Percentiles rank a stretch among this genome's conserved stretches.
Evolutionary conservation across 2,329 filamentous ascomycete species (phyloP).

Genomic region (Aspergillus unguis): DNA sequence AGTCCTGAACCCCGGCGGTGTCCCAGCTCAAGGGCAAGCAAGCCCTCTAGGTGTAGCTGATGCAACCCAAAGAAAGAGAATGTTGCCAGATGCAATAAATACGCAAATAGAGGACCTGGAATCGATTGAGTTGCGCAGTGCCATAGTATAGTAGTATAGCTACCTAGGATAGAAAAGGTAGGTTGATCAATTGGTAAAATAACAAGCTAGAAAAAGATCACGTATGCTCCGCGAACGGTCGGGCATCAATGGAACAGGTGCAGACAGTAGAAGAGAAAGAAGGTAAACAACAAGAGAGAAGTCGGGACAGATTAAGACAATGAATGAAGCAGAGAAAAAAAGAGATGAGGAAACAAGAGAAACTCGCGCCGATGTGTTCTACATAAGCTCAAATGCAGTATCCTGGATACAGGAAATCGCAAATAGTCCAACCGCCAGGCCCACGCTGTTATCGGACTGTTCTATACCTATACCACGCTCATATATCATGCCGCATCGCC

Average conservation of each 20-base stretch:
- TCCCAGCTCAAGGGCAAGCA: no score
- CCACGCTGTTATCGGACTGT: background rate
- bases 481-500: conserved; percentile 46
- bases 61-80: no score
- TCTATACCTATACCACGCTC: conserved; percentile 3
- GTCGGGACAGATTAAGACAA: conserved; percentile 12
- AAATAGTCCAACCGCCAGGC: background rate
- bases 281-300: conserved; percentile 13
- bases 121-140: background rate
- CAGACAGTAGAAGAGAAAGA: background rate
- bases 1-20: no score
- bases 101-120: no score
- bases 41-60: no score
- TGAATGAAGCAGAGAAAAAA: background rate
- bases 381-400: background rate
- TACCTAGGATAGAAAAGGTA: background rate
- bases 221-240: background rate
- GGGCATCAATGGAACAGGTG: background rate
- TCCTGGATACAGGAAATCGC: background rate
- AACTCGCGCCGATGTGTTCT: conserved; percentile 1
- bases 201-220: background rate
- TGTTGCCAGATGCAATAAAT: no score
- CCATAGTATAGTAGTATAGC: background rate
- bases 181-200: background rate
- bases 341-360: background rate